phyloP scores from a whole-genome alignment of 305 asterid genomes.

The Plantago rigida region DNA sequence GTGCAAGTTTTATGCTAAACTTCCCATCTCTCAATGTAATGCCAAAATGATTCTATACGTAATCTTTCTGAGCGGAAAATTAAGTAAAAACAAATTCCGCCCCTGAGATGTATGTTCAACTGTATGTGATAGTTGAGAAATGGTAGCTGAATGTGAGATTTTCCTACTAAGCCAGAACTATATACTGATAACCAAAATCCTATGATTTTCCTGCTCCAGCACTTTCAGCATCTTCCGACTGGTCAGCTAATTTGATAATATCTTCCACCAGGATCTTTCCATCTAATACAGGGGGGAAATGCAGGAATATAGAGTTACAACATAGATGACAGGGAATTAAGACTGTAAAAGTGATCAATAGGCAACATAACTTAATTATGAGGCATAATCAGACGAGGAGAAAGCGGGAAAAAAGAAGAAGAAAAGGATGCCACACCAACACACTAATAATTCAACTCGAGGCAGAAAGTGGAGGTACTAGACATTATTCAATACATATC shows the following conservation, averaged over 20 bases:
- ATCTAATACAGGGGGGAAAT: conserved; percentile 39
- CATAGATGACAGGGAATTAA: not conserved
- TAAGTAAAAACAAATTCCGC: conserved; percentile 22
- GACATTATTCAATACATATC: too few species aligned
- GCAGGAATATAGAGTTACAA: not conserved
- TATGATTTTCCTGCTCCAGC: conserved; percentile 45
- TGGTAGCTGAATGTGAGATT: not conserved
- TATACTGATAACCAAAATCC: conserved; percentile 22
- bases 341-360: not conserved
- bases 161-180: conserved; percentile 3
- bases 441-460: too few species aligned
- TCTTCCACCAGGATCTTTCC: conserved; percentile 93
- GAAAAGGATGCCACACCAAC: not conserved
- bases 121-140: conserved; percentile 19
- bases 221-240: conserved; percentile 47
- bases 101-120: conserved; percentile 18
- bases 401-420: not conserved
- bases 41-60: conserved; percentile 21
- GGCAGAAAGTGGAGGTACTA: too few species aligned
- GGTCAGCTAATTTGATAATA: conserved; percentile 62
- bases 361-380: not conserved
- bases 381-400: not conserved
- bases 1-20: conserved; percentile 16
- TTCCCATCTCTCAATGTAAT: conserved; percentile 14
- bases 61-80: conserved; percentile 24